phyloP scores from a whole-genome alignment of 108 stramenopile genomes.

The Cyclotella kingstonii region DNA sequence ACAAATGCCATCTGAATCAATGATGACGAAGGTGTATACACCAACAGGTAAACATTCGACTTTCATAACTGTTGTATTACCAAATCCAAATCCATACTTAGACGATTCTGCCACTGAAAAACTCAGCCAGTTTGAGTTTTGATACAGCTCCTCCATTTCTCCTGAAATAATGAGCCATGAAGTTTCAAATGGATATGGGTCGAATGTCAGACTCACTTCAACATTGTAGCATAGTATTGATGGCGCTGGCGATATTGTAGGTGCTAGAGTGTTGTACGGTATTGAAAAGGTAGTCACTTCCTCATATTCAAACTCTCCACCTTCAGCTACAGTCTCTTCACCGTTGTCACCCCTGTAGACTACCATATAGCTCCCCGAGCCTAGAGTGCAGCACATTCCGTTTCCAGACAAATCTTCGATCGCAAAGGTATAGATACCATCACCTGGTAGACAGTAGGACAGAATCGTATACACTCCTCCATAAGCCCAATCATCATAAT shows the following conservation, averaged over 20 bases:
- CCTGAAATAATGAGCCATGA: conserved; percentile 14
- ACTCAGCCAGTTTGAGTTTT: background rate
- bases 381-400: conserved; percentile 33
- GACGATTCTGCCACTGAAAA: conserved; percentile 2
- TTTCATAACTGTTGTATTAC: background rate
- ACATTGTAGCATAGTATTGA: conserved; percentile 2
- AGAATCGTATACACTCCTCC: background rate
- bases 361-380: conserved; percentile 15
- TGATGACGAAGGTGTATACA: conserved; percentile 6
- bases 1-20: conserved; percentile 16
- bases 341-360: background rate
- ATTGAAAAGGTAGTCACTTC: conserved; percentile 12
- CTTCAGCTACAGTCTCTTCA: conserved; percentile 1
- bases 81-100: background rate
- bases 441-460: conserved; percentile 11
- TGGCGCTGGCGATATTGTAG: conserved; percentile 2
- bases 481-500: conserved; percentile 3
- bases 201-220: conserved; percentile 9
- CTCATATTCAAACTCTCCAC: conserved; percentile 9
- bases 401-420: conserved; percentile 33
- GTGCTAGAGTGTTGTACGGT: background rate
- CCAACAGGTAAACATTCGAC: conserved; percentile 8
- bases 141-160: background rate
- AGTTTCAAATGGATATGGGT: conserved; percentile 12
- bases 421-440: conserved; percentile 20